These are phyloP conservation scores for Colletotrichum euphorbiae DNA, from an alignment of 2,329 filamentous ascomycete genomes.

Conservation along the genomic window DNA sequence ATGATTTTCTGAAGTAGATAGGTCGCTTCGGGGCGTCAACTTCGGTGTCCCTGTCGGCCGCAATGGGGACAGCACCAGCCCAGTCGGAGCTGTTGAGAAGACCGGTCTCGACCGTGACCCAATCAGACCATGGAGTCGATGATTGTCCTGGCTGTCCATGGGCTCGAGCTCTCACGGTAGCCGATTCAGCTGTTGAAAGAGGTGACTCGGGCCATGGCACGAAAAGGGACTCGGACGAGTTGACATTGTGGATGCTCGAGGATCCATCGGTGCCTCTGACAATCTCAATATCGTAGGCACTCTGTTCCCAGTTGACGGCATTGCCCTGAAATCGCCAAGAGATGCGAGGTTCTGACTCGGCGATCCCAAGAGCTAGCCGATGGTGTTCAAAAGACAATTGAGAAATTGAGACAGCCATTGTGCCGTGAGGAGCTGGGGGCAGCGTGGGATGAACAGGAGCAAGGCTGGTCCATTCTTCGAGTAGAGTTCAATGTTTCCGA, in stretches of 20 bases:
- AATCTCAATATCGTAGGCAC: conserved; percentile 58
- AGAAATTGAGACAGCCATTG: conserved; percentile 54
- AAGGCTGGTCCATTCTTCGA: too few species aligned
- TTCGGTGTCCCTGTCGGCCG: conserved; percentile 47
- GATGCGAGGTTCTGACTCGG: conserved; percentile 56
- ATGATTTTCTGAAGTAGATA: conserved; percentile 40
- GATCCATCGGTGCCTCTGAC: conserved; percentile 37
- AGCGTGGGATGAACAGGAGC: too few species aligned
- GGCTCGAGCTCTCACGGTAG: conserved; percentile 49
- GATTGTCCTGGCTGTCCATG: conserved; percentile 44
- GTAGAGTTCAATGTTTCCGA: too few species aligned
- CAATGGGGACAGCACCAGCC: conserved; percentile 46
- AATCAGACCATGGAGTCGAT: conserved; percentile 48
- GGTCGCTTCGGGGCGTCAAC: conserved; percentile 45
- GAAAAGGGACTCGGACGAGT: conserved; percentile 53
- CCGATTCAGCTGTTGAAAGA: conserved; percentile 48
- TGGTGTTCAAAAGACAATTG: conserved; percentile 57
- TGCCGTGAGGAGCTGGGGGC: neutral
- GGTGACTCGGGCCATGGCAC: conserved; percentile 57
- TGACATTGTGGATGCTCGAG: conserved; percentile 43
- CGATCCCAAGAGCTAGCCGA: conserved; percentile 55
- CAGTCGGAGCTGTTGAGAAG: conserved; percentile 47
- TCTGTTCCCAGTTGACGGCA: conserved; percentile 56
- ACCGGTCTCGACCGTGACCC: conserved; percentile 51
- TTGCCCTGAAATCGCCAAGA: conserved; percentile 59